Evolutionary conservation across 495 filamentous ascomycete genomes (phyloP), one percentile per base, ranked within the genome.

Genomic region (Neurospora pannonica): DNA sequence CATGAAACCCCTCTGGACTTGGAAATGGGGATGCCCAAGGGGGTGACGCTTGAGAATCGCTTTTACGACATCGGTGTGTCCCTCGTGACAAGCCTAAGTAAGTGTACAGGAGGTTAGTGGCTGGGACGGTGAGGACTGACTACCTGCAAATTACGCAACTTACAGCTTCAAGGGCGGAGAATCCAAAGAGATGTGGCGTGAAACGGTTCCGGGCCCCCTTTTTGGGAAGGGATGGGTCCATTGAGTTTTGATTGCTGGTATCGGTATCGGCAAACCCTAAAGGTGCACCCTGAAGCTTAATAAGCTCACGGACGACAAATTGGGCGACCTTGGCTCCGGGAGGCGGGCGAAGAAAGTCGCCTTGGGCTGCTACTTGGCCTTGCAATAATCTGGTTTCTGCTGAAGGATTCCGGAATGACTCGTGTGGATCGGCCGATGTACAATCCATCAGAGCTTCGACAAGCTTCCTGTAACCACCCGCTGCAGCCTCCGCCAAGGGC

Each of bases 381-480:
- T 67, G 54, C 54, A 67, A 36, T 34, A 34, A 8, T 34, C 24
- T 36, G 54, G 54, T 67, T 10, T 10, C 11, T 4, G 5, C 5
- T 9, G 54, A 67, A 19, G 28, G 54, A 67, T 0, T 34, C 31
- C 54, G 54, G 54, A 34, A 67, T 9, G 54, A 34, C 54, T 34
- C 15, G 54, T 73, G 67, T 24, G 72, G 72, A 70, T 73, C 72
- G 15, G 72, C 72, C 11, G 46, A 17, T 28, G 54, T 67, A 73
- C 31, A 48, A 8, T 73, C 48, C 24, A 73, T 62, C n/a, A 73
- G 48, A n/a, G 67, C 19, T 39, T 73, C 15, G 10, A 70, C 54
- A 15, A 39, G 37, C 6, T 38, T 39, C 5, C n/a, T 38, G 37
- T 73, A 62, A 19, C 72, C 72, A 11, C n/a, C 34, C 1, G 36